Evolutionary conservation across 306 rosid species (phyloP).

Genomic region (Cotoneaster glaucophyllus): DNA sequence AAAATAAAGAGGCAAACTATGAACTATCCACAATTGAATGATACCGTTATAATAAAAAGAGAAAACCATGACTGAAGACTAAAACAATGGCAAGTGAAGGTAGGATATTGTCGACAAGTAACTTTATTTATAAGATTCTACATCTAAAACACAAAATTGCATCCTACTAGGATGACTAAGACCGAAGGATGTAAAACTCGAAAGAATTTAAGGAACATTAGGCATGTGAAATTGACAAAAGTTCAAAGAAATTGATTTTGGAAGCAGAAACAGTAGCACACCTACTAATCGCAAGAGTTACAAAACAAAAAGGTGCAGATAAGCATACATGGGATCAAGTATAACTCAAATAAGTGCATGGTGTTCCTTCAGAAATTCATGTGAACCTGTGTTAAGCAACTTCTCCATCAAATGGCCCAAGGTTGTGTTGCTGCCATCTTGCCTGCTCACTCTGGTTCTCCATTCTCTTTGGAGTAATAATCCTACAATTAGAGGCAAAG

Average conservation of each 20-base stretch:
- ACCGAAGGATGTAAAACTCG: background rate
- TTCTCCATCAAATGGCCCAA: constrained; percentile 93
- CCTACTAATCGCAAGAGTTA: background rate
- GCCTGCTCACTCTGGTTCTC: constrained; percentile 48
- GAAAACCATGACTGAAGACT: background rate
- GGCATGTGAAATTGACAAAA: background rate
- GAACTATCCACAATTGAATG: constrained; percentile 55
- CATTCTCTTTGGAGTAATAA: constrained; percentile 43
- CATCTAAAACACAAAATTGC: background rate
- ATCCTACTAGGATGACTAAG: background rate
- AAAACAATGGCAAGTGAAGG: background rate
- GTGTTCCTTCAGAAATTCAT: constrained; percentile 10
- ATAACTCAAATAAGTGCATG: background rate
- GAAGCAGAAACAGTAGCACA: background rate
- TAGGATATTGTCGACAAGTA: background rate
- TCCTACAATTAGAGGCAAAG: constrained; percentile 53
- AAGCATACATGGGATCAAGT: background rate
- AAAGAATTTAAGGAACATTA: background rate
- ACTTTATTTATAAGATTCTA: background rate
- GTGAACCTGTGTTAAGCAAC: constrained; percentile 76
- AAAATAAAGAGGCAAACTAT: constrained; percentile 52
- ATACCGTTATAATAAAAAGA: constrained; percentile 33
- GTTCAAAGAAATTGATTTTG: background rate
- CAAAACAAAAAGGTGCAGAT: background rate
- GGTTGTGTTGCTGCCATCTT: constrained; percentile 63